Evolutionary conservation across 345 rosid species (phyloP), one percentile per base, ranked within the genome.

Genomic region (Aurinia saxatilis): DNA sequence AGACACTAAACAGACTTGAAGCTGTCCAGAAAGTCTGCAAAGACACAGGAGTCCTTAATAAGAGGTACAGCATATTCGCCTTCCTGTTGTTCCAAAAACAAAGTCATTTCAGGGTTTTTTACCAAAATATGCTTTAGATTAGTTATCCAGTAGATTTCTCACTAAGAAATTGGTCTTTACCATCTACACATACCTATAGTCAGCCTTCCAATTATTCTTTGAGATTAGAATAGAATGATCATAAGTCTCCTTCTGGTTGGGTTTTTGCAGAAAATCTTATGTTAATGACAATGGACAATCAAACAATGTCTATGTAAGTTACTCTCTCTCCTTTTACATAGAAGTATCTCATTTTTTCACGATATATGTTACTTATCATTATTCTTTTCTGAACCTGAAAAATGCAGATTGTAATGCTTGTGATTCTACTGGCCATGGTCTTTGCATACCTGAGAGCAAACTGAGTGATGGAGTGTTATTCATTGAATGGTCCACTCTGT

Each of bases 1-100:
- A 81, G 49, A 83, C 85, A 25, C 50, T 79, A 51, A 77, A 71
- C 58, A 78, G 78, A 57, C 66, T 91, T n/a, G 88, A 88, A 69
- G 77, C 84, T 15, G 45, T 80, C 47, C 75, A 80, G 73, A 82
- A 81, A 63, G 31, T 75, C 29, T 91, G 95, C 82, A 71, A 36
- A 71, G 77, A 82, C 12, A 84, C 84, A 6, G 91, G 88, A 33
- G n/a, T 57, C 19, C 60, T 82, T 53, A 76, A 36, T 70, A 78
- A 63, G 71, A 84, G 95, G 96, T 83, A 68, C 5, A 27, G 1
- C 16, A 30, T 30, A 25, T 5, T 45, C 17, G 25, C 15, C 38
- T 53, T 51, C 34, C 40, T 33, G 13, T 30, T 45, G 8, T 59
- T 44, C 8, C 7, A 21, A 21, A 21, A 4, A 4, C 2, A 21